Conservation (phyloP, 176 grass and related monocot species). For the Elymus sibiricus region DNA sequence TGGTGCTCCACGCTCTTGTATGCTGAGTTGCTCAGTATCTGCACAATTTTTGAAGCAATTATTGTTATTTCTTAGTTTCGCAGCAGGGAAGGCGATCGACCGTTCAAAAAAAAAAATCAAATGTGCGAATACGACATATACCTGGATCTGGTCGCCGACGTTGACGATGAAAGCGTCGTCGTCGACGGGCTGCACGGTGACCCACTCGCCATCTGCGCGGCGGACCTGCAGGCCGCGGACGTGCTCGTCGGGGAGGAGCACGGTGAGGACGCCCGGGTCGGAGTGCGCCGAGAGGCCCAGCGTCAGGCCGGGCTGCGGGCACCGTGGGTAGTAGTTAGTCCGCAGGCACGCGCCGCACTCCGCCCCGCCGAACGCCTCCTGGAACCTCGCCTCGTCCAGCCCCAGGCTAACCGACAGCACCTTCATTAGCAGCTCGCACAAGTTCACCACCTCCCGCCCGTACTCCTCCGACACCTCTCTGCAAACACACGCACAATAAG, state of each 20-base stretch:
- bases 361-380: constrained; percentile 51
- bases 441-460: constrained; percentile 40
- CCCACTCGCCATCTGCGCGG: constrained; percentile 50
- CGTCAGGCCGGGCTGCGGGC: constrained; percentile 88
- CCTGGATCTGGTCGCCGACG: constrained; percentile 89
- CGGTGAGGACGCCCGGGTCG: constrained; percentile 65
- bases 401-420: constrained; percentile 65
- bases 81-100: too few relatives aligned
- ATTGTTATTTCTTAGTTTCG: too few relatives aligned
- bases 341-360: constrained; percentile 57
- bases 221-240: constrained; percentile 77
- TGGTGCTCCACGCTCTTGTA: constrained; percentile 85
- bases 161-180: constrained; percentile 70
- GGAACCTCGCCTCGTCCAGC: constrained; percentile 50
- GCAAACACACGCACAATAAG: neutral
- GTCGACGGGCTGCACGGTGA: constrained; percentile 62
- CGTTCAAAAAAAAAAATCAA: too few relatives aligned
- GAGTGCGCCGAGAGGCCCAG: constrained; percentile 91
- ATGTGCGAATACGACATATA: neutral
- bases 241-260: constrained; percentile 67
- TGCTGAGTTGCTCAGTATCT: constrained; percentile 73
- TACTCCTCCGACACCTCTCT: constrained; percentile 69
- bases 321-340: constrained; percentile 89
- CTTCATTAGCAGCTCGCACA: constrained; percentile 62
- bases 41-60: neutral